Percentiles rank a stretch among this genome's conserved stretches.
Conservation (phyloP, 2,329 filamentous ascomycete genomes). For the Trichoderma brevicompactum region DNA sequence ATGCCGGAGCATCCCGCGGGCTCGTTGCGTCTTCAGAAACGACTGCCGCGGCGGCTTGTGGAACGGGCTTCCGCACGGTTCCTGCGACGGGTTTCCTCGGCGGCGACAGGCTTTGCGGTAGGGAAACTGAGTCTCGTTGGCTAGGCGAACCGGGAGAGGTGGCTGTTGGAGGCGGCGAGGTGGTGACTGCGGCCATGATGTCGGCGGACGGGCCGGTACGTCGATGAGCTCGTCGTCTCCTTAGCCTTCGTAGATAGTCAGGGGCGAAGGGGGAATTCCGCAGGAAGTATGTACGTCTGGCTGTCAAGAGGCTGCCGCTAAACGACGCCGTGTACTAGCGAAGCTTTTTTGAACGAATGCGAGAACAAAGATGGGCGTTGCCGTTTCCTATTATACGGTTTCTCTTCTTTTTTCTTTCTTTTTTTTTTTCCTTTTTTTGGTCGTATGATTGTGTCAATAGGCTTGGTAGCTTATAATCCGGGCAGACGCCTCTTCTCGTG, state of each 20-base stretch:
- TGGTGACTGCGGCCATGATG: constrained; percentile 44
- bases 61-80: constrained; percentile 44
- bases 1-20: constrained; percentile 57
- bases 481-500: neutral
- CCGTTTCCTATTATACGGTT: neutral
- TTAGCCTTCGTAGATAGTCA: neutral
- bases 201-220: constrained; percentile 21
- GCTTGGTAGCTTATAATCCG: neutral
- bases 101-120: constrained; percentile 24
- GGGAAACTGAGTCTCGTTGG: constrained; percentile 18
- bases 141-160: constrained; percentile 35
- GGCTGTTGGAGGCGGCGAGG: constrained; percentile 42
- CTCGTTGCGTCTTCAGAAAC: constrained; percentile 45
- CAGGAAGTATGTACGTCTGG: neutral
- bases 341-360: constrained; percentile 4
- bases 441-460: neutral
- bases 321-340: constrained; percentile 4
- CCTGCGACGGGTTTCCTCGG: constrained; percentile 33
- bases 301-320: constrained; percentile 19
- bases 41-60: constrained; percentile 37
- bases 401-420: neutral
- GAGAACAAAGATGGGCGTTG: neutral
- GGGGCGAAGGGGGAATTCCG: neutral
- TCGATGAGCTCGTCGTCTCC: constrained; percentile 21
- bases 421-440: neutral